A percentile compares a stretch with the other conserved stretches of the same genome.
phyloP scores from a whole-genome alignment of 177 flowering plant genomes.

The Vitis hybrid region DNA sequence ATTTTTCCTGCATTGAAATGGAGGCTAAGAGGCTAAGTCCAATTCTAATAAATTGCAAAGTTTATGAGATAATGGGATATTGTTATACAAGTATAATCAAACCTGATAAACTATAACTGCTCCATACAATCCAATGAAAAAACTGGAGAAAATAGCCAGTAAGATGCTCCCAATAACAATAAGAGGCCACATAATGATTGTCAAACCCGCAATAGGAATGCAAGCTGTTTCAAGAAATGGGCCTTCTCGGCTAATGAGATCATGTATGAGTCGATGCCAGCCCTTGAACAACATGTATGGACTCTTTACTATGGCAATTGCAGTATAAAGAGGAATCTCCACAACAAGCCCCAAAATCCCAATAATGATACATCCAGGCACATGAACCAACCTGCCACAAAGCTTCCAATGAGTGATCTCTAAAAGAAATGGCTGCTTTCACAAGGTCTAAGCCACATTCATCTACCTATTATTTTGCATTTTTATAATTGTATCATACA shows the following conservation, averaged over 20 bases:
- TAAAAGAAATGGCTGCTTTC: too few species aligned
- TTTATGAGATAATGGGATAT: background rate
- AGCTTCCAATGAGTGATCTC: background rate
- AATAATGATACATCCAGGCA: slow-evolving; percentile 73
- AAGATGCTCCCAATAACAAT: slow-evolving; percentile 71
- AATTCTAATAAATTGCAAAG: background rate
- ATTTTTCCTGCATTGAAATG: slow-evolving; percentile 63
- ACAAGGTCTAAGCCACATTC: too few species aligned
- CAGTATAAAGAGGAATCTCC: slow-evolving; percentile 76
- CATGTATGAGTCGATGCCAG: slow-evolving; percentile 78
- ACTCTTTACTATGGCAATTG: slow-evolving; percentile 75
- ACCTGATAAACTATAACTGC: slow-evolving; percentile 86
- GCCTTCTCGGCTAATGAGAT: slow-evolving; percentile 84
- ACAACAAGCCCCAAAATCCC: slow-evolving; percentile 77
- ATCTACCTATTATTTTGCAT: too few species aligned
- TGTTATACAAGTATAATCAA: background rate
- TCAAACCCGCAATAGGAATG: slow-evolving; percentile 87
- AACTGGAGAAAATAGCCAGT: slow-evolving; percentile 64
- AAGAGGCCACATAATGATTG: slow-evolving; percentile 93
- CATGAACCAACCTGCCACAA: slow-evolving; percentile 65
- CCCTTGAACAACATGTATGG: slow-evolving; percentile 89
- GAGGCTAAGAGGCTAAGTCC: slow-evolving; percentile 8
- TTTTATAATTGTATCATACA: too few species aligned
- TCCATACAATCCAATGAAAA: slow-evolving; percentile 80
- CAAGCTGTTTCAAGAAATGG: slow-evolving; percentile 96